Conservation (phyloP, 2,329 filamentous ascomycete genomes). For the Neonectria ditissima region DNA sequence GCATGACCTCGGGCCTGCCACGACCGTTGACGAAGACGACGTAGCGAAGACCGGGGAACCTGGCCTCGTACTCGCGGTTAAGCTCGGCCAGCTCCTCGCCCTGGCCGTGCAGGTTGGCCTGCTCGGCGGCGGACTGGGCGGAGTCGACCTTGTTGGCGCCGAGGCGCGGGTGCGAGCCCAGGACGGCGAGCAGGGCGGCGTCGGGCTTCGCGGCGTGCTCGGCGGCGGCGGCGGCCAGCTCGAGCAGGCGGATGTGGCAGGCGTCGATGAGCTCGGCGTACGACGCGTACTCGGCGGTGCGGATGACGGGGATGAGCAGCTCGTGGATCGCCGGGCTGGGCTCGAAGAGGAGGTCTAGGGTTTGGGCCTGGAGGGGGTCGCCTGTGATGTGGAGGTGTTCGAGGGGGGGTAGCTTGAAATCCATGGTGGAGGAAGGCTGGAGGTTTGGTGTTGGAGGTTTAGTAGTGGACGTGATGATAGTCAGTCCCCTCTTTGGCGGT, state of each 20-base stretch:
- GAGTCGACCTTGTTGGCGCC: slow-evolving; percentile 87
- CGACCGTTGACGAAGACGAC: slow-evolving; percentile 93
- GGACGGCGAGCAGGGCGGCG: slow-evolving; percentile 73
- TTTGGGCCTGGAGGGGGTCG: slow-evolving; percentile 63
- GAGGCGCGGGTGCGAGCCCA: slow-evolving; percentile 85
- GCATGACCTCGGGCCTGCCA: slow-evolving; percentile 78
- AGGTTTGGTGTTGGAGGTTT: neutral
- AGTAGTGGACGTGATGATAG: neutral
- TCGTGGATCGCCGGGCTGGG: slow-evolving; percentile 80
- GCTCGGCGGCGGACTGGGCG: slow-evolving; percentile 82
- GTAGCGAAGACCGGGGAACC: slow-evolving; percentile 85
- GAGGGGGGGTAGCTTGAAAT: slow-evolving; percentile 65
- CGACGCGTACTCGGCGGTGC: slow-evolving; percentile 65
- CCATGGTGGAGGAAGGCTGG: slow-evolving; percentile 34
- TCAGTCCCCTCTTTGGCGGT: neutral
- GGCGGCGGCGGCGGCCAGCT: slow-evolving; percentile 65
- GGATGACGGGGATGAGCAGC: slow-evolving; percentile 76
- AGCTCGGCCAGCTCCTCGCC: slow-evolving; percentile 71
- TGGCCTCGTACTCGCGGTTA: slow-evolving; percentile 83
- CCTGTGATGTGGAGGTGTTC: slow-evolving; percentile 66
- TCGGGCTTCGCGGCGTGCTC: slow-evolving; percentile 50
- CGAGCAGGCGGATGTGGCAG: slow-evolving; percentile 72
- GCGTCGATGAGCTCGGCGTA: slow-evolving; percentile 78
- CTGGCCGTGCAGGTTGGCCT: slow-evolving; percentile 77
- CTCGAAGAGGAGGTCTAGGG: slow-evolving; percentile 87